Evolutionary conservation across 1,139 yeast genomes (phyloP), one percentile per base, ranked within the genome.

Genomic region (Geotrichum reessii): DNA sequence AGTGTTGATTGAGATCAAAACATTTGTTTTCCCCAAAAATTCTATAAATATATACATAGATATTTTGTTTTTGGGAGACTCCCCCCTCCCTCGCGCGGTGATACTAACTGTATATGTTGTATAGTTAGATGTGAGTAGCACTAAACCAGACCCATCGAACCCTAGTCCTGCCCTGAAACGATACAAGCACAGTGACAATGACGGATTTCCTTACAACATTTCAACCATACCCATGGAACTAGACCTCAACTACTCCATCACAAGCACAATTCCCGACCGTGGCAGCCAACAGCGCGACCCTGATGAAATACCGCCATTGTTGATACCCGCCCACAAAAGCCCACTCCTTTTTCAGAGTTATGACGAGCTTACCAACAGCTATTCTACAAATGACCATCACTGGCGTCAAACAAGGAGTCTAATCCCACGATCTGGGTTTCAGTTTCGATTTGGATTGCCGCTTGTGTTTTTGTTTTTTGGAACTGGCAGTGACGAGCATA

Each of bases 401-500:
- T 5, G 42, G 6, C 19, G 42, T 2, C 19, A 37, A 6, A 37
- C 14, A 14, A 14, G 42, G n/a, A 12, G 17, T 14, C 1, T 37
- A n/a, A 17, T 14, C 17, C 5, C 17, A 6, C 17, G 42, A 6
- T 12, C 42, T 12, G 42, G 42, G 17, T 6, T 14, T 14, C 19
- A 37, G 17, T 37, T 37, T 12, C 17, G 6, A 19, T 37, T 37
- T 37, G 21, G 19, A 2, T 33, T 19, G 28, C 59, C 59, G 11
- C 31, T 48, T 8, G 47, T 57, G 6, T 50, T 57, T 12, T 37
- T 57, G 27, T 57, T 57, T 31, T 48, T 52, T 24, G 59, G 59
- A 2, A 31, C 44, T 4, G 52, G 52, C 22, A 44, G 53, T n/a
- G 52, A 50, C 19, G 25, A 52, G 7, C 59, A 57, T 42, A 44